Conservation (phyloP, 129 eudicot genomes). For the Chrysanthemum seticuspe region DNA sequence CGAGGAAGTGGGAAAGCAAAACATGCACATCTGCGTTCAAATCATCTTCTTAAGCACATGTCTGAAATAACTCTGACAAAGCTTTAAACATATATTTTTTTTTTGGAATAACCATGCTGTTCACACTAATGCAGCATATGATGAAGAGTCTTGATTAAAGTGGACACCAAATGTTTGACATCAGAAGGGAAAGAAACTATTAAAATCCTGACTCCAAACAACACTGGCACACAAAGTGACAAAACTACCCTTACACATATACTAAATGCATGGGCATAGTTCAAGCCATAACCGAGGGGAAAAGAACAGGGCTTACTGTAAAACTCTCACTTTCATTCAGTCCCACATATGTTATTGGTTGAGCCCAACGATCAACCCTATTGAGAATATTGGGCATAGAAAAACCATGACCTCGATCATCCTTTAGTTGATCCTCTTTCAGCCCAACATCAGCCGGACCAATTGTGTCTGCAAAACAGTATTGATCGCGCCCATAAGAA, state of each 20-base stretch:
- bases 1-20: constrained; percentile 92
- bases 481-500: constrained; percentile 16
- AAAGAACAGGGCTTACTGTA: constrained; percentile 51
- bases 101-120: neutral
- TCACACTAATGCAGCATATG: constrained; percentile 12
- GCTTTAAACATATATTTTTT: constrained; percentile 7
- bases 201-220: neutral
- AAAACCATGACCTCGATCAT: constrained; percentile 90
- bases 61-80: constrained; percentile 31
- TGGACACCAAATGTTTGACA: neutral
- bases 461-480: constrained; percentile 61
- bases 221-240: neutral
- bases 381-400: constrained; percentile 52
- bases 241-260: neutral
- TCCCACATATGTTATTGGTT: constrained; percentile 85
- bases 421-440: constrained; percentile 59
- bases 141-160: neutral
- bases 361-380: constrained; percentile 84
- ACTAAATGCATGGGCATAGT: constrained; percentile 6
- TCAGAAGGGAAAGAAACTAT: neutral
- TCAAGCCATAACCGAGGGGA: neutral
- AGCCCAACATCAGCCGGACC: constrained; percentile 92
- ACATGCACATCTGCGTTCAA: constrained; percentile 92
- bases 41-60: constrained; percentile 30
- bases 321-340: constrained; percentile 62